phyloP scores from a whole-genome alignment of 768 basidiomycete genomes.

The Termitomyces sp. region DNA sequence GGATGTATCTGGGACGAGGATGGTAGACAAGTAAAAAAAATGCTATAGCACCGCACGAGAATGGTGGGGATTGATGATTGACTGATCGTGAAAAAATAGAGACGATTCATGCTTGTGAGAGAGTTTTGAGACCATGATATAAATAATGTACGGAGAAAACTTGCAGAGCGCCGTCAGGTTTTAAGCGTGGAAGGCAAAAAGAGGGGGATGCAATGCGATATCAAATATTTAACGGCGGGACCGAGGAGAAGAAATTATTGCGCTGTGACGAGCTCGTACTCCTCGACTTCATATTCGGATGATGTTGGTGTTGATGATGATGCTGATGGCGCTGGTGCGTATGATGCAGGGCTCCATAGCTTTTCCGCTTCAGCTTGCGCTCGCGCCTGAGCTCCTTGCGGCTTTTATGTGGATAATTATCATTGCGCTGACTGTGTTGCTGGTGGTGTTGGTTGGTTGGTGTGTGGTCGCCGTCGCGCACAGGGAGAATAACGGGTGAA shows the following conservation, averaged over 20 bases:
- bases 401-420: constrained; percentile 41
- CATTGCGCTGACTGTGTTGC: constrained; percentile 29
- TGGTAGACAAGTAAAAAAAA: too few species aligned
- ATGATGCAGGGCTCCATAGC: constrained; percentile 37
- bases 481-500: constrained; percentile 48
- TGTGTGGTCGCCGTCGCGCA: constrained; percentile 48
- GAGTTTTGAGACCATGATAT: not conserved
- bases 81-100: not conserved
- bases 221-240: constrained; percentile 19
- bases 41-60: too few species aligned
- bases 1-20: too few species aligned
- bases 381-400: constrained; percentile 64
- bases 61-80: not conserved
- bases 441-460: constrained; percentile 36
- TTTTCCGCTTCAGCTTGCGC: constrained; percentile 63
- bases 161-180: not conserved
- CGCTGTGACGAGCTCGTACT: constrained; percentile 17
- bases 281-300: constrained; percentile 22
- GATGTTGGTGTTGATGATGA: constrained; percentile 27
- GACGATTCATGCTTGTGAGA: not conserved
- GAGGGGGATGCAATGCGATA: not conserved
- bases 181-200: not conserved
- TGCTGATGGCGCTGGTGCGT: constrained; percentile 41
- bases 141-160: not conserved
- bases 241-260: constrained; percentile 13